Conservation (phyloP, 257 asterid genomes). For the Solanum gandarillasii region DNA sequence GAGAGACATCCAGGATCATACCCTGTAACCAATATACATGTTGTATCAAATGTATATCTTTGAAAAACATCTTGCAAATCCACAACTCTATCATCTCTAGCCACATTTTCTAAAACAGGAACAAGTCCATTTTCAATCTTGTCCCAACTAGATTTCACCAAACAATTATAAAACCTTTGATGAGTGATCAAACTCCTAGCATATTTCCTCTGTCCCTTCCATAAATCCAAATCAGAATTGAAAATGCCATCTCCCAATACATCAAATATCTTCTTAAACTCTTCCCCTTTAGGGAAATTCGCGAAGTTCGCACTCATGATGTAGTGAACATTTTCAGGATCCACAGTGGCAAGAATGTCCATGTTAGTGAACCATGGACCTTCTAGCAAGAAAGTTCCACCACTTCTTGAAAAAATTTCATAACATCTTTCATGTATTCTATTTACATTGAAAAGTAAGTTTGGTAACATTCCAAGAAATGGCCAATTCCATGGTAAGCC, state of each 20-base stretch:
- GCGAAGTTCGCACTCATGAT: slow-evolving; percentile 35
- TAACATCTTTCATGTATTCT: slow-evolving; percentile 26
- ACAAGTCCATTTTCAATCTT: slow-evolving; percentile 34
- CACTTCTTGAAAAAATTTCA: not conserved
- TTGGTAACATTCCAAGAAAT: slow-evolving; percentile 37
- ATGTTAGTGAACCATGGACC: slow-evolving; percentile 43
- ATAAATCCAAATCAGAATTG: slow-evolving; percentile 32
- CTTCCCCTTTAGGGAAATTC: slow-evolving; percentile 43
- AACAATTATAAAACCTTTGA: slow-evolving; percentile 16
- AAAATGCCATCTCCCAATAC: slow-evolving; percentile 50
- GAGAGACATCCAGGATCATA: slow-evolving; percentile 43
- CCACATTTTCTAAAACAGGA: slow-evolving; percentile 23
- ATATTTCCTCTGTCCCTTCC: slow-evolving; percentile 32
- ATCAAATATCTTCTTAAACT: slow-evolving; percentile 37
- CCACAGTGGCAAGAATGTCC: slow-evolving; percentile 39
- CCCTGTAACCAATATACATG: slow-evolving; percentile 32
- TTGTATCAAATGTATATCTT: slow-evolving; percentile 38
- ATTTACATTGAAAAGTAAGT: slow-evolving; percentile 10
- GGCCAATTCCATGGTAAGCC: slow-evolving; percentile 28
- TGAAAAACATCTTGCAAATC: slow-evolving; percentile 49
- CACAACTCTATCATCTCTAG: not conserved
- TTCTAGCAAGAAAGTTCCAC: slow-evolving; percentile 25
- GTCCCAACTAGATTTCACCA: slow-evolving; percentile 16
- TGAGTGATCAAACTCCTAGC: slow-evolving; percentile 30
- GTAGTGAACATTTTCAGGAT: slow-evolving; percentile 42